Percentiles rank a stretch among this genome's conserved stretches.
Conservation (phyloP, 352 stramenopile genomes). For the Hyaloperonospora arabidopsidis region DNA sequence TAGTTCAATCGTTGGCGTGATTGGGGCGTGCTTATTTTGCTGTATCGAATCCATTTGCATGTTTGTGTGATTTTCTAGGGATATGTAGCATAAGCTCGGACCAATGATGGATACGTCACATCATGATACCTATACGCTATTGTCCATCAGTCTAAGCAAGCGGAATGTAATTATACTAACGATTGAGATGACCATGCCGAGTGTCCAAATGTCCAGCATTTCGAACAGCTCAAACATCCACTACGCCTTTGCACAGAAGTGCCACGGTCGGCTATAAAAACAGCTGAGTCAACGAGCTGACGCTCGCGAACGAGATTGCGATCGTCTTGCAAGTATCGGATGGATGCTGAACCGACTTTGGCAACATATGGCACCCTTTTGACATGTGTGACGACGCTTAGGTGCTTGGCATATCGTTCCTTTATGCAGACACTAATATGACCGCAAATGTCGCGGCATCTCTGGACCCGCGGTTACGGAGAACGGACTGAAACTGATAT, state of each 20-base stretch:
- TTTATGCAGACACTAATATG: too few species aligned
- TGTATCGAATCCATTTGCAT: conserved; percentile 5
- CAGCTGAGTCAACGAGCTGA: conserved; percentile 49
- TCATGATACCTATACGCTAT: conserved; percentile 6
- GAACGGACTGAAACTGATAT: too few species aligned
- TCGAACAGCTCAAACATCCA: conserved; percentile 76
- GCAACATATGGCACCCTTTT: too few species aligned
- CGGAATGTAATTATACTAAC: conserved; percentile 43
- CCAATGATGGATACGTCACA: not conserved
- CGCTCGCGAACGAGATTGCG: too few species aligned
- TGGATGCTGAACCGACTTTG: too few species aligned
- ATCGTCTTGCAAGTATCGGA: too few species aligned
- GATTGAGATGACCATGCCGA: conserved; percentile 41
- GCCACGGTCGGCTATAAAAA: conserved; percentile 47
- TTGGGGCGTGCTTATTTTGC: conserved; percentile 9
- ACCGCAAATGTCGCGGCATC: too few species aligned
- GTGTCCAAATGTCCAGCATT: conserved; percentile 57
- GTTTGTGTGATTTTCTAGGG: conserved; percentile 6
- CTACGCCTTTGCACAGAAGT: conserved; percentile 51
- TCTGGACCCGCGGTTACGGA: too few species aligned
- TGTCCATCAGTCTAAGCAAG: conserved; percentile 33
- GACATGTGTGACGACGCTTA: too few species aligned
- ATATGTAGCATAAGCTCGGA: conserved; percentile 2
- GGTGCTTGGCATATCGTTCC: too few species aligned
- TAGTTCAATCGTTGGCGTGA: too few species aligned